A percentile compares a stretch with the other conserved stretches of the same genome.
phyloP scores from a whole-genome alignment of 2,329 filamentous ascomycete genomes.

The Samsoniella hepiali region DNA sequence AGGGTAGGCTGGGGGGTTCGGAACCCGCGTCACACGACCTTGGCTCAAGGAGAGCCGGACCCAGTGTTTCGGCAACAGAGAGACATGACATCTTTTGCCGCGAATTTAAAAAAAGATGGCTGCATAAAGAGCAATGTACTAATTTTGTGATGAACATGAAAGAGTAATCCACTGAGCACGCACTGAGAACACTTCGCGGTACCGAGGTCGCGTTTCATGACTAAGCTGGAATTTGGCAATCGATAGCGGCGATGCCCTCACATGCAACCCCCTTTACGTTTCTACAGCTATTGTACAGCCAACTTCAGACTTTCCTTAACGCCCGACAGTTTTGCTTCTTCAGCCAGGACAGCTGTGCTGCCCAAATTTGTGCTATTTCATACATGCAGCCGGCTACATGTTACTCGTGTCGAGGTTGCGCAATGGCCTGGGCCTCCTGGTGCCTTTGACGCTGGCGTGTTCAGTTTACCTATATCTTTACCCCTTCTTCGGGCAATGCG shows the following conservation, averaged over 20 bases:
- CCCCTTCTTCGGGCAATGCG: constrained; percentile 74
- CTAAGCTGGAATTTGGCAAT: constrained; percentile 15
- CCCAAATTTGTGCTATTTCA: background rate
- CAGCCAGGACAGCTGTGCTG: constrained; percentile 16
- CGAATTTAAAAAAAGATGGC: background rate
- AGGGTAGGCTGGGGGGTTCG: background rate
- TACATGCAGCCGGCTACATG: constrained; percentile 47
- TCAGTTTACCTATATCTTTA: constrained; percentile 85
- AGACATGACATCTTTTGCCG: background rate
- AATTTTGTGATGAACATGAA: background rate
- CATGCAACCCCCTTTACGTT: constrained; percentile 17
- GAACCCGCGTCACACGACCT: background rate
- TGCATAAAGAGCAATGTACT: background rate
- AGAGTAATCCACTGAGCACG: background rate
- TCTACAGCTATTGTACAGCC: background rate
- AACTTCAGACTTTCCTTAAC: constrained; percentile 15
- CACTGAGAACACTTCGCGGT: background rate
- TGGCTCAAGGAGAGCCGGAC: background rate
- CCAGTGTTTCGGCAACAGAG: constrained; percentile 2
- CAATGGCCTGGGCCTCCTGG: constrained; percentile 51
- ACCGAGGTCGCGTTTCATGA: constrained; percentile 7
- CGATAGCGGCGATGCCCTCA: constrained; percentile 20
- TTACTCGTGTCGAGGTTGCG: constrained; percentile 51
- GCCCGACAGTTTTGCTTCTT: background rate
- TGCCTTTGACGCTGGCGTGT: constrained; percentile 64